These are phyloP conservation scores for Ustilago curta DNA, from an alignment of 1,284 basidiomycete genomes.

Conservation along the genomic window DNA sequence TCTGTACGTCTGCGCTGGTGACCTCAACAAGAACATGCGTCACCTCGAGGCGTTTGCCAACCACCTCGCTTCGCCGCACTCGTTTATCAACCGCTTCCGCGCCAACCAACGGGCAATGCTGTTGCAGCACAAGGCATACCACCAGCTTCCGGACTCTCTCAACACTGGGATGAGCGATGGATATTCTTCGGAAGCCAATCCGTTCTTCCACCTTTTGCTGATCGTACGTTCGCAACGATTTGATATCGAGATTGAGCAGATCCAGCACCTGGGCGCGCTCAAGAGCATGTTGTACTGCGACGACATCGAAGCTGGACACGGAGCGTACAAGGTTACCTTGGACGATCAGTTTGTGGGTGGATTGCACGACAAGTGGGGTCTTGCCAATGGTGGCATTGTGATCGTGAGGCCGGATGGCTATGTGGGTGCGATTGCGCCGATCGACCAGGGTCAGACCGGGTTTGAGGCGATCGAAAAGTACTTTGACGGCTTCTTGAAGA, in stretches of 20 bases:
- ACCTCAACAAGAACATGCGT: slow-evolving; percentile 68
- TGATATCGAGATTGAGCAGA: slow-evolving; percentile 64
- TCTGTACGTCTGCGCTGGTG: slow-evolving; percentile 77
- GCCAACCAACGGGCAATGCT: slow-evolving; percentile 45
- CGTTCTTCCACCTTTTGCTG: slow-evolving; percentile 67
- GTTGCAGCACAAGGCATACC: slow-evolving; percentile 41
- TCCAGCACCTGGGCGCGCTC: slow-evolving; percentile 68
- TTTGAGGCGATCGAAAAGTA: slow-evolving; percentile 73
- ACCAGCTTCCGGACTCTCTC: slow-evolving; percentile 44
- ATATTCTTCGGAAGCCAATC: slow-evolving; percentile 62
- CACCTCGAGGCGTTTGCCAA: slow-evolving; percentile 45
- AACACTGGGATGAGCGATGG: slow-evolving; percentile 61
- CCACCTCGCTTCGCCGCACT: slow-evolving; percentile 46
- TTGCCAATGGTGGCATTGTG: slow-evolving; percentile 74
- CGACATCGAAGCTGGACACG: slow-evolving; percentile 71
- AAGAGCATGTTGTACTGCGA: slow-evolving; percentile 71
- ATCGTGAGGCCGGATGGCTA: slow-evolving; percentile 82
- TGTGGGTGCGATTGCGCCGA: slow-evolving; percentile 75
- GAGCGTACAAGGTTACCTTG: slow-evolving; percentile 69
- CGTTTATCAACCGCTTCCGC: slow-evolving; percentile 62
- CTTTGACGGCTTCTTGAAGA: slow-evolving; percentile 70
- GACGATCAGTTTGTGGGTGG: slow-evolving; percentile 56
- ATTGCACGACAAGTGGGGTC: slow-evolving; percentile 74
- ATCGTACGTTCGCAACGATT: slow-evolving; percentile 64
- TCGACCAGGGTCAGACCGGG: slow-evolving; percentile 71